Evolutionary conservation across 2,329 filamentous ascomycete species (phyloP).

Genomic region (Ambrosiella beaveri): DNA sequence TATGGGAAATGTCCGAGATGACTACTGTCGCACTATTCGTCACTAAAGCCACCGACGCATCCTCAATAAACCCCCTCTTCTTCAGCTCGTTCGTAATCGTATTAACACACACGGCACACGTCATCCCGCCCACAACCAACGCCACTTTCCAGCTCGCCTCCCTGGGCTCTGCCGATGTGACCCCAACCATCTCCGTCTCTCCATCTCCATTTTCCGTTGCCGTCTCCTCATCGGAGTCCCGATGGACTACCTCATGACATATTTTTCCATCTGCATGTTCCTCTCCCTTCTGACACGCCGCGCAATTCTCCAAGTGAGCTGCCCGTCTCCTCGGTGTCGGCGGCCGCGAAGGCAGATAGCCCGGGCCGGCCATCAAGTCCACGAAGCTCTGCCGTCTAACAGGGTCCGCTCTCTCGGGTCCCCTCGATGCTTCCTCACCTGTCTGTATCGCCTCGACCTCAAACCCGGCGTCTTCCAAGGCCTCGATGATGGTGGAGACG

Average conservation of each 20-base stretch:
- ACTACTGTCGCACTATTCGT: conserved; percentile 48
- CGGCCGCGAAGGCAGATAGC: conserved; percentile 10
- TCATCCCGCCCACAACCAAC: conserved; percentile 55
- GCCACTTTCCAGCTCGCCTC: conserved; percentile 28
- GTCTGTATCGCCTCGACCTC: conserved; percentile 27
- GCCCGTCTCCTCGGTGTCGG: conserved; percentile 6
- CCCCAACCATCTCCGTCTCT: conserved; percentile 6
- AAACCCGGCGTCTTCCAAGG: conserved; percentile 40
- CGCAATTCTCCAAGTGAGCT: conserved; percentile 24
- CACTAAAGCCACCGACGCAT: conserved; percentile 45
- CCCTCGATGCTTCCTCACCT: conserved; percentile 16
- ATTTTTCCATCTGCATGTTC: background rate
- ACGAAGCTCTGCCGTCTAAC: background rate
- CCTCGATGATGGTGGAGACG: conserved; percentile 26
- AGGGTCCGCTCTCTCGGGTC: background rate
- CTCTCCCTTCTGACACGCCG: conserved; percentile 19
- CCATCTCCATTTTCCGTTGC: background rate
- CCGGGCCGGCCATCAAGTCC: background rate
- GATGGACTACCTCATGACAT: background rate
- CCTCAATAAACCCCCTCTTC: conserved; percentile 31
- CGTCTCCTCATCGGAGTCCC: background rate
- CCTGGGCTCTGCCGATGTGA: conserved; percentile 2
- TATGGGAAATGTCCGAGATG: conserved; percentile 24
- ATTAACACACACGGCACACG: conserved; percentile 51
- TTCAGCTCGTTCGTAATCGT: conserved; percentile 42